These are phyloP conservation scores for Zoysia japonica DNA, from an alignment of 176 grass and related monocot species.

Conservation along the genomic window DNA sequence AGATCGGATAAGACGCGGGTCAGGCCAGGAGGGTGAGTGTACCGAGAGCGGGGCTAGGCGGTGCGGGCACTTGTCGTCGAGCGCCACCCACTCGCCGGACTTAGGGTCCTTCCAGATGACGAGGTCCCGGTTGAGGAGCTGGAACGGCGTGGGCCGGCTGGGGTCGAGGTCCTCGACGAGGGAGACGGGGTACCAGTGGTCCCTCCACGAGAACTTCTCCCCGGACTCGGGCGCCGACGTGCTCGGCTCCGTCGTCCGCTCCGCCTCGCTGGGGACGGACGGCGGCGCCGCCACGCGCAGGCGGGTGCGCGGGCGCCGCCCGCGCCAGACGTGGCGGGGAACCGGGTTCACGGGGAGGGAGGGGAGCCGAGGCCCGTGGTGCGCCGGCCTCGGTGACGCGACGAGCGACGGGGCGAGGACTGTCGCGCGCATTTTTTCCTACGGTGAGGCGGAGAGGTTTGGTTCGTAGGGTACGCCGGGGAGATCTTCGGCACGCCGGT, in stretches of 20 bases:
- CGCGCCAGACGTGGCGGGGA: not conserved
- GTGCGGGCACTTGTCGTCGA: conserved; percentile 94
- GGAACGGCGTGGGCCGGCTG: conserved; percentile 72
- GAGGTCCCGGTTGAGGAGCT: conserved; percentile 96
- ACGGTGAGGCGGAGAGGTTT: not conserved
- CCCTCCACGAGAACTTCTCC: conserved; percentile 85
- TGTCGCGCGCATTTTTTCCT: conserved; percentile 37
- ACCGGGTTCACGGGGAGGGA: conserved; percentile 13
- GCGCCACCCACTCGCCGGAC: conserved; percentile 73
- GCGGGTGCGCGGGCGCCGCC: conserved; percentile 8
- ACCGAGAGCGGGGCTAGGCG: conserved; percentile 95
- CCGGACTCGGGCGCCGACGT: conserved; percentile 50
- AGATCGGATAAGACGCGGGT: not conserved
- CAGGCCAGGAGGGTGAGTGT: not conserved
- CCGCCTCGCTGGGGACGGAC: conserved; percentile 58
- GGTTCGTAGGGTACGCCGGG: not conserved
- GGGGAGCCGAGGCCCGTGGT: not conserved
- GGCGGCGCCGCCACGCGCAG: conserved; percentile 69
- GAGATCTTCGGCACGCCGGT: not conserved
- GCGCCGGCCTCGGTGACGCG: conserved; percentile 2
- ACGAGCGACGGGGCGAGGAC: conserved; percentile 19
- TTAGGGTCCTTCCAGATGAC: conserved; percentile 93
- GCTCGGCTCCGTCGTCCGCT: conserved; percentile 50
- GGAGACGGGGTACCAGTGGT: conserved; percentile 95
- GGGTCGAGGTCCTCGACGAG: conserved; percentile 95